Percentiles rank a stretch among this genome's conserved stretches.
phyloP scores from a whole-genome alignment of 768 basidiomycete species.

The Suillus fuscotomentosus region DNA sequence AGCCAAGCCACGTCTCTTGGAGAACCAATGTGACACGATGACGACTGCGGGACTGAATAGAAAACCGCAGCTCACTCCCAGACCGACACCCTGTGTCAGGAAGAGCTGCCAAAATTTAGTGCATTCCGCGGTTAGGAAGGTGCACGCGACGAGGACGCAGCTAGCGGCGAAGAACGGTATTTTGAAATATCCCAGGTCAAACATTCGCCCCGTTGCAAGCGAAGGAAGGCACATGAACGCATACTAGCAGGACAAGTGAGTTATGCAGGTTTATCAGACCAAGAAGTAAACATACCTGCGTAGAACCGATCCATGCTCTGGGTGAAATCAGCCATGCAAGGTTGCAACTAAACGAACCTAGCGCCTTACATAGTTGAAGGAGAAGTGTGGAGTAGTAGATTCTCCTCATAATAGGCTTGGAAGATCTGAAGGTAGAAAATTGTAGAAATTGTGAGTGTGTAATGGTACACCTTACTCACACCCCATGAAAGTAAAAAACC shows the following conservation, averaged over 20 bases:
- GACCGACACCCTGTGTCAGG: slow-evolving; percentile 67
- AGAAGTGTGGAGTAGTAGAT: slow-evolving; percentile 44
- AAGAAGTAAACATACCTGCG: slow-evolving; percentile 45
- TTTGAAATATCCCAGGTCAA: slow-evolving; percentile 70
- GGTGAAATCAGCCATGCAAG: neutral
- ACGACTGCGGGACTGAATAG: slow-evolving; percentile 56
- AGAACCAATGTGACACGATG: slow-evolving; percentile 74
- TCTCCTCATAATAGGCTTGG: slow-evolving; percentile 68
- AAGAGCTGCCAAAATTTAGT: slow-evolving; percentile 76
- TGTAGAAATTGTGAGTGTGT: neutral
- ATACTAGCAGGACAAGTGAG: slow-evolving; percentile 40
- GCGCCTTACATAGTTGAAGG: slow-evolving; percentile 60
- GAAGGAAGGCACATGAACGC: slow-evolving; percentile 62
- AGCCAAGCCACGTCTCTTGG: slow-evolving; percentile 48
- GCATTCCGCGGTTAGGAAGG: slow-evolving; percentile 71
- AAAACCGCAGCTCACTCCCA: slow-evolving; percentile 63
- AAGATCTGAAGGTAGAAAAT: slow-evolving; percentile 47
- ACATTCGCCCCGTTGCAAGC: slow-evolving; percentile 63
- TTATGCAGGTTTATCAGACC: neutral
- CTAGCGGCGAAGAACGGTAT: slow-evolving; percentile 48
- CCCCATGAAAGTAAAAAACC: slow-evolving; percentile 78
- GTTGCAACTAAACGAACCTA: neutral
- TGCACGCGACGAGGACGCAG: slow-evolving; percentile 48
- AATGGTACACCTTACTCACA: slow-evolving; percentile 37
- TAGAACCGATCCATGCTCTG: slow-evolving; percentile 81